phyloP scores from a whole-genome alignment of 495 filamentous ascomycete species.

The Aspergillus taichungensis region DNA sequence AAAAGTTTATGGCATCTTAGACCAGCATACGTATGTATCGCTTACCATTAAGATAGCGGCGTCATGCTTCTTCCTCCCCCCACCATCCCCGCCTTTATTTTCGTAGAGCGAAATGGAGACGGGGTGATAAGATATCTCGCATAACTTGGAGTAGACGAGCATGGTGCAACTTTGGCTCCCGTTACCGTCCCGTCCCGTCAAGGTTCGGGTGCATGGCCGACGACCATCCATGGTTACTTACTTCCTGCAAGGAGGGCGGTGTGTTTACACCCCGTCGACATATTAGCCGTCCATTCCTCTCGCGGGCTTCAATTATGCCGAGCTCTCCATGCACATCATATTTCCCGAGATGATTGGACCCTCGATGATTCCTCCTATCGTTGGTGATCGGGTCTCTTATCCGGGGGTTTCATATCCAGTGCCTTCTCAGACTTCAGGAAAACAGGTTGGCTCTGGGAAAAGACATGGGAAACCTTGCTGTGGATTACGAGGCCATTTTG shows the following conservation, averaged over 20 bases:
- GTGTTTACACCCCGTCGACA: neutral
- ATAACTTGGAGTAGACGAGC: too few species aligned
- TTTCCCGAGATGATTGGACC: too few species aligned
- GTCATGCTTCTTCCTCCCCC: neutral
- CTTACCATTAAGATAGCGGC: neutral
- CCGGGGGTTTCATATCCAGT: too few species aligned
- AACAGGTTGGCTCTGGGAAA: too few species aligned
- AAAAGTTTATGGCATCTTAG: neutral
- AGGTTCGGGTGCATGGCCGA: conserved; percentile 36
- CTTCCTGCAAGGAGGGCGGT: conserved; percentile 25
- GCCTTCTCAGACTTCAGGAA: too few species aligned
- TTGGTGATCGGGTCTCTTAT: too few species aligned
- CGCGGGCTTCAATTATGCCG: too few species aligned
- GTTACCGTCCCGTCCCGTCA: conserved; percentile 38
- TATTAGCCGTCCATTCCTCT: too few species aligned
- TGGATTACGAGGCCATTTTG: too few species aligned
- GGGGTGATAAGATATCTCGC: neutral
- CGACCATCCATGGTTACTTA: conserved; percentile 21
- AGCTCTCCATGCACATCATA: too few species aligned
- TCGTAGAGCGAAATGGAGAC: neutral
- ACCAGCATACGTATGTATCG: neutral
- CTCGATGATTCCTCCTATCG: too few species aligned
- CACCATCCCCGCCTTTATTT: neutral
- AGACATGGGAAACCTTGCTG: too few species aligned
- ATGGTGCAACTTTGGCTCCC: conserved; percentile 9